These are phyloP conservation scores for Plenodomus tracheiphilus DNA, from an alignment of 2,329 filamentous ascomycete genomes.

Conservation along the genomic window DNA sequence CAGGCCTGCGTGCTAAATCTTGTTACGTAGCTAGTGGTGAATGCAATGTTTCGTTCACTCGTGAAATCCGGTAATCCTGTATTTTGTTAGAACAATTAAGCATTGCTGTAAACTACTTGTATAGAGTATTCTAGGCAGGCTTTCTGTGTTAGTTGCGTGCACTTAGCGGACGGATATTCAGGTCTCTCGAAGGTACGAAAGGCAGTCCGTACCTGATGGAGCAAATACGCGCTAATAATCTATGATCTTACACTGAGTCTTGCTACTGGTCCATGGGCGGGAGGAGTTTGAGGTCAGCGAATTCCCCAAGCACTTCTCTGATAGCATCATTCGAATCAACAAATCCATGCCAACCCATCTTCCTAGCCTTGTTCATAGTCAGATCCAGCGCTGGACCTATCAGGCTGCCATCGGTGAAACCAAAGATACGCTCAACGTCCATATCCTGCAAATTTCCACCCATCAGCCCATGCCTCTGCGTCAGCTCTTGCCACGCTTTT, in stretches of 20 bases:
- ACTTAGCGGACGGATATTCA: too few species aligned
- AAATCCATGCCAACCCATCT: conserved; percentile 53
- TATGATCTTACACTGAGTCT: neutral
- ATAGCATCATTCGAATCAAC: conserved; percentile 53
- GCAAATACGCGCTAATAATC: too few species aligned
- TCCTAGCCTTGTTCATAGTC: conserved; percentile 52
- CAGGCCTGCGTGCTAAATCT: too few species aligned
- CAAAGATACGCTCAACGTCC: conserved; percentile 52
- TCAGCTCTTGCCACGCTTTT: conserved; percentile 52
- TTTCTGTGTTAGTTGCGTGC: too few species aligned
- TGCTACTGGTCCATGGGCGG: conserved; percentile 26
- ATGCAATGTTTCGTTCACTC: too few species aligned
- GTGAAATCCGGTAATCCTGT: too few species aligned
- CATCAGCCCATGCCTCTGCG: conserved; percentile 46
- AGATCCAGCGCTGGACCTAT: conserved; percentile 31
- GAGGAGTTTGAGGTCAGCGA: conserved; percentile 50
- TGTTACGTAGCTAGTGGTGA: too few species aligned
- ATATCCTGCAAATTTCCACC: conserved; percentile 45
- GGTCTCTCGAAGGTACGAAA: too few species aligned
- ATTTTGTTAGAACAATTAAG: too few species aligned
- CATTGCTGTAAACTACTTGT: too few species aligned
- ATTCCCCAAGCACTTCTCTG: conserved; percentile 47
- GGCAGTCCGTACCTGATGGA: too few species aligned
- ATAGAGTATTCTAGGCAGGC: too few species aligned
- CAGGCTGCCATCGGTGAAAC: conserved; percentile 50